These are phyloP conservation scores for Starmerella roubikii DNA, from an alignment of 805 yeast species.

Conservation along the genomic window DNA sequence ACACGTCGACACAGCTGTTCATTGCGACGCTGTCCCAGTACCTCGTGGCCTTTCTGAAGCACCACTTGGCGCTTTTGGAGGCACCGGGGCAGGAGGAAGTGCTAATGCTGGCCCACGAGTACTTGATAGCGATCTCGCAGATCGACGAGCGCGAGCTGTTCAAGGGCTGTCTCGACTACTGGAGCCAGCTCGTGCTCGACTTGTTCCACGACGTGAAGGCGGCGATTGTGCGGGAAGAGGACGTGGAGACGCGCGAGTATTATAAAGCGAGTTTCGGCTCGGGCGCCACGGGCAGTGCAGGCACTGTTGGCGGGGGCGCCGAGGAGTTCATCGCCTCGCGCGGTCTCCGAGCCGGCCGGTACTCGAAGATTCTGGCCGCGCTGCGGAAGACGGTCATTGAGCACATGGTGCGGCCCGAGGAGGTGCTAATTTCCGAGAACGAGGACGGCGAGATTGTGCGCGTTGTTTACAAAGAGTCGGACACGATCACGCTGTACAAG, in stretches of 20 bases:
- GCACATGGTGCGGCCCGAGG: constrained; percentile 97
- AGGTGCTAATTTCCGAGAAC: constrained; percentile 89
- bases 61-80: constrained; percentile 50
- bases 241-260: constrained; percentile 60
- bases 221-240: constrained; percentile 55
- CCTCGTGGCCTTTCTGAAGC: constrained; percentile 66
- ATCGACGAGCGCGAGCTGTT: constrained; percentile 93
- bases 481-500: constrained; percentile 89
- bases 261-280: constrained; percentile 23
- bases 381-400: constrained; percentile 89
- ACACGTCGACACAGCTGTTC: constrained; percentile 78
- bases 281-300: constrained; percentile 23
- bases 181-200: constrained; percentile 75
- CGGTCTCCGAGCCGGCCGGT: constrained; percentile 64
- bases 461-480: constrained; percentile 92
- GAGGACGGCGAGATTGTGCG: constrained; percentile 99
- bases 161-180: constrained; percentile 89
- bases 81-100: constrained; percentile 42
- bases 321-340: constrained; percentile 26
- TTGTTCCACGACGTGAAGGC: constrained; percentile 76
- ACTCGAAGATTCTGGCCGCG: constrained; percentile 63
- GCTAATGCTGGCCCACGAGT: constrained; percentile 59
- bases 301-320: constrained; percentile 56
- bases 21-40: constrained; percentile 92
- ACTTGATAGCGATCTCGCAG: constrained; percentile 69